Evolutionary conservation across 192 early-diverging fungal genomes (phyloP).

Genomic region (Diversispora eburnea): DNA sequence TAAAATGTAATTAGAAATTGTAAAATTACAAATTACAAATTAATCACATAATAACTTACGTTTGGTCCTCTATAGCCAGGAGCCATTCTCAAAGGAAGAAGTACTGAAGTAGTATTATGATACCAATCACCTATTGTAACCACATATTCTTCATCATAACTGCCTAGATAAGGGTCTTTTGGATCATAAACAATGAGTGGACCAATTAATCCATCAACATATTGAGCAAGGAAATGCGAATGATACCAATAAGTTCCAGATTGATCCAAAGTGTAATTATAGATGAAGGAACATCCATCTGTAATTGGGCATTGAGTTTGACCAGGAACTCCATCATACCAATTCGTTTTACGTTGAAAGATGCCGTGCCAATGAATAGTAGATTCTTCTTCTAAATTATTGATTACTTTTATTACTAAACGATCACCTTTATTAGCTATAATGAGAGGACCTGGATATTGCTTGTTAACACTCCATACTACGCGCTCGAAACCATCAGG

Average conservation of each 20-base stretch:
- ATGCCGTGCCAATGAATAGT: slow-evolving; percentile 53
- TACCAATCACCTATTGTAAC: slow-evolving; percentile 60
- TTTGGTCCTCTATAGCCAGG: not conserved
- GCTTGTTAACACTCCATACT: slow-evolving; percentile 57
- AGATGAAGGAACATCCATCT: slow-evolving; percentile 25
- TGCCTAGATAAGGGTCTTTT: slow-evolving; percentile 34
- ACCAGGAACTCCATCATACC: slow-evolving; percentile 47
- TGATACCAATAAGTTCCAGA: slow-evolving; percentile 53
- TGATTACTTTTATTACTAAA: slow-evolving; percentile 45
- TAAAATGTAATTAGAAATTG: not conserved
- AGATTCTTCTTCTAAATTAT: slow-evolving; percentile 35
- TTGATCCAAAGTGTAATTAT: slow-evolving; percentile 33
- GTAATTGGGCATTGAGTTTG: slow-evolving; percentile 41
- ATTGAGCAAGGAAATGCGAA: slow-evolving; percentile 55
- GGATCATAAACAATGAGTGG: slow-evolving; percentile 61
- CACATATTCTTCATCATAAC: slow-evolving; percentile 45
- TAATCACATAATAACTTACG: not conserved
- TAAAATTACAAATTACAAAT: not conserved
- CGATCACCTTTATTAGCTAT: slow-evolving; percentile 47
- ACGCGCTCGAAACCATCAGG: slow-evolving; percentile 64
- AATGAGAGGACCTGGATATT: slow-evolving; percentile 44
- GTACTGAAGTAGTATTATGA: not conserved
- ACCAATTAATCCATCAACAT: slow-evolving; percentile 65
- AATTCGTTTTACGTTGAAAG: slow-evolving; percentile 48
- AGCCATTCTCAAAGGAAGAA: not conserved